A percentile compares a stretch with the other conserved stretches of the same genome.
These are phyloP conservation scores for Fusarium graminum DNA, from an alignment of 2,329 filamentous ascomycete species.

Conservation along the genomic window DNA sequence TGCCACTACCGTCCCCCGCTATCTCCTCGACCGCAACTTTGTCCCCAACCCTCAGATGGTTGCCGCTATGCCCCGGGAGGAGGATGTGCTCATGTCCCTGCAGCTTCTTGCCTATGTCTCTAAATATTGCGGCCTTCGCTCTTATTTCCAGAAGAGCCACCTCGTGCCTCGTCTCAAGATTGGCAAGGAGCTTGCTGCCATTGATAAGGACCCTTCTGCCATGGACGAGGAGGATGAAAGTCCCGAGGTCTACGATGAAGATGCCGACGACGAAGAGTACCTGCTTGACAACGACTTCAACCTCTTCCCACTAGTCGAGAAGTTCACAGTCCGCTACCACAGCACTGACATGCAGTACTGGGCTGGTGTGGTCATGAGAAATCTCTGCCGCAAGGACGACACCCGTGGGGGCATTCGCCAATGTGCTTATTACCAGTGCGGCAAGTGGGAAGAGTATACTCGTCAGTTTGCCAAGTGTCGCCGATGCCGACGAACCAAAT, in stretches of 20 bases:
- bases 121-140: conserved; percentile 96
- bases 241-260: conserved; percentile 59
- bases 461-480: conserved; percentile 98
- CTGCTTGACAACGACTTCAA: conserved; percentile 94
- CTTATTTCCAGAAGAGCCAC: conserved; percentile 96
- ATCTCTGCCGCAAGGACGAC: conserved; percentile 97
- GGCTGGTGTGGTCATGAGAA: conserved; percentile 99
- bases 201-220: conserved; percentile 65
- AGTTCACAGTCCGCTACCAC: conserved; percentile 96
- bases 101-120: conserved; percentile 97
- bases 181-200: conserved; percentile 81
- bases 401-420: conserved; percentile 93
- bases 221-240: conserved; percentile 61
- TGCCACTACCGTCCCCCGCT: conserved; percentile 80
- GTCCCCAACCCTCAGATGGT: conserved; percentile 80
- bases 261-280: conserved; percentile 85
- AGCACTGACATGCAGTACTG: conserved; percentile 99
- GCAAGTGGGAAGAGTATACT: conserved; percentile 97
- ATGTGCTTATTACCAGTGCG: conserved; percentile 97
- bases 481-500: conserved; percentile 95
- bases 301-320: conserved; percentile 97
- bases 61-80: conserved; percentile 93
- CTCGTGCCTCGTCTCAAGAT: conserved; percentile 93
- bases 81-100: conserved; percentile 97
- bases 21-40: conserved; percentile 80